Percentiles rank a stretch among this genome's conserved stretches.
These are phyloP conservation scores for Cubamyces lactineus DNA, from an alignment of 768 basidiomycete species.

Conservation along the genomic window DNA sequence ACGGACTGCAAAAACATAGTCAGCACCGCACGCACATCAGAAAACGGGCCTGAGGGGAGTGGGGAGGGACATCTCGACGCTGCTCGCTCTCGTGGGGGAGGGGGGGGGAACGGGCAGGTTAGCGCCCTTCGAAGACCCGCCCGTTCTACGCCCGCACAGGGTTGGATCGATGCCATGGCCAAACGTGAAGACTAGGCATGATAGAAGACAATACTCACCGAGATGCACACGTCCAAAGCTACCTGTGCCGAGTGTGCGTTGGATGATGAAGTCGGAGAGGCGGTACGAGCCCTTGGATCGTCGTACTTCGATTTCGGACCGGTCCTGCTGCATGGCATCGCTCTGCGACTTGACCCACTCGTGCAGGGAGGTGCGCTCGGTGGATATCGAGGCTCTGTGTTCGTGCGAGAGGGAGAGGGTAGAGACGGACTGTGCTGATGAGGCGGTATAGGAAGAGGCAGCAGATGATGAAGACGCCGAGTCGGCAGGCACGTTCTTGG, in stretches of 20 bases:
- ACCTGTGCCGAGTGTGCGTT: constrained; percentile 88
- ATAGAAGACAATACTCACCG: constrained; percentile 46
- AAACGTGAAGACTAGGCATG: background rate
- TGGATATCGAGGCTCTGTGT: constrained; percentile 70
- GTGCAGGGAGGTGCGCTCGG: constrained; percentile 61
- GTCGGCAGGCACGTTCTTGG: constrained; percentile 16
- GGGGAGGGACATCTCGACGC: background rate
- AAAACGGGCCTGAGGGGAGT: background rate
- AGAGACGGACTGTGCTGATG: constrained; percentile 14
- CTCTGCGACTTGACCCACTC: constrained; percentile 46
- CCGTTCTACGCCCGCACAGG: background rate
- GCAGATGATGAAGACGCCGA: constrained; percentile 29
- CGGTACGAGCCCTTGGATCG: constrained; percentile 70
- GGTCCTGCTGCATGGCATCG: constrained; percentile 41
- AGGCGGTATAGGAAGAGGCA: constrained; percentile 24
- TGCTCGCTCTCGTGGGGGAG: background rate
- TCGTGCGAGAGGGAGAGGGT: constrained; percentile 37
- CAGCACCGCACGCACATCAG: too few relatives aligned
- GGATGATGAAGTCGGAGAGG: constrained; percentile 77
- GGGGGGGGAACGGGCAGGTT: background rate
- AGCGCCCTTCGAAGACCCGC: background rate
- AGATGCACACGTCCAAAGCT: constrained; percentile 97
- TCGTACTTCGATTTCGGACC: constrained; percentile 38
- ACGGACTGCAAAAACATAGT: constrained; percentile 53
- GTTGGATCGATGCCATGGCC: background rate